These are phyloP conservation scores for Zygosaccharomyces sapae DNA, from an alignment of 1,139 yeast species.

Conservation along the genomic window DNA sequence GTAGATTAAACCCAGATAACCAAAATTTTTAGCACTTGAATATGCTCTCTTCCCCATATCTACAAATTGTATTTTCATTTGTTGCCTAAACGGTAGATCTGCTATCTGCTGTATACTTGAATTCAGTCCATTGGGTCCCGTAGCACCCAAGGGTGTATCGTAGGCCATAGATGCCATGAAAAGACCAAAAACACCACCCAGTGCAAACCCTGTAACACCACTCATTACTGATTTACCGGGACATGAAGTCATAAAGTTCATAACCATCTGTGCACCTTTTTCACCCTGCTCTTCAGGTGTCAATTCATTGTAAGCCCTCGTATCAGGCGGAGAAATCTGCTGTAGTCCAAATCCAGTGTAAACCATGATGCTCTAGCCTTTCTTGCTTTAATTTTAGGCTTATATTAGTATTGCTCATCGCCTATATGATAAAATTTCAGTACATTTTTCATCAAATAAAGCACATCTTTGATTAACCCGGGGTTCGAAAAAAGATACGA, in stretches of 20 bases:
- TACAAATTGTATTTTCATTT: conserved; percentile 81
- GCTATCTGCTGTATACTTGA: conserved; percentile 49
- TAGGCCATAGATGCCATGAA: conserved; percentile 85
- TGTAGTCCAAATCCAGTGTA: conserved; percentile 42
- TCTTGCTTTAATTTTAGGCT: background rate
- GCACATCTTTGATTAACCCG: background rate
- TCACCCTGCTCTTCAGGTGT: conserved; percentile 91
- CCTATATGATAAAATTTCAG: background rate
- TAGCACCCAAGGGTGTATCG: conserved; percentile 37
- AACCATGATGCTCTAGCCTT: conserved; percentile 31
- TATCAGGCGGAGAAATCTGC: conserved; percentile 37
- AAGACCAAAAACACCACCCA: conserved; percentile 94
- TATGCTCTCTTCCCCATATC: conserved; percentile 90
- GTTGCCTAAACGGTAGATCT: conserved; percentile 87
- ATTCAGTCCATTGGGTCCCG: conserved; percentile 39
- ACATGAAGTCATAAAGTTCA: conserved; percentile 83
- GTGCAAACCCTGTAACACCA: conserved; percentile 90
- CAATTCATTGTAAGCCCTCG: conserved; percentile 62
- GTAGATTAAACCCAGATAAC: conserved; percentile 88
- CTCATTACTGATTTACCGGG: conserved; percentile 92
- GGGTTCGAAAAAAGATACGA: background rate
- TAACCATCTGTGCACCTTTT: conserved; percentile 78
- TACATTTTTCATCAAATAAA: conserved; percentile 2
- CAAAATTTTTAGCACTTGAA: conserved; percentile 88
- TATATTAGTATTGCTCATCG: conserved; percentile 1